Evolutionary conservation across 768 basidiomycete species (phyloP).

Genomic region (Termitomyces bulborhizus): DNA sequence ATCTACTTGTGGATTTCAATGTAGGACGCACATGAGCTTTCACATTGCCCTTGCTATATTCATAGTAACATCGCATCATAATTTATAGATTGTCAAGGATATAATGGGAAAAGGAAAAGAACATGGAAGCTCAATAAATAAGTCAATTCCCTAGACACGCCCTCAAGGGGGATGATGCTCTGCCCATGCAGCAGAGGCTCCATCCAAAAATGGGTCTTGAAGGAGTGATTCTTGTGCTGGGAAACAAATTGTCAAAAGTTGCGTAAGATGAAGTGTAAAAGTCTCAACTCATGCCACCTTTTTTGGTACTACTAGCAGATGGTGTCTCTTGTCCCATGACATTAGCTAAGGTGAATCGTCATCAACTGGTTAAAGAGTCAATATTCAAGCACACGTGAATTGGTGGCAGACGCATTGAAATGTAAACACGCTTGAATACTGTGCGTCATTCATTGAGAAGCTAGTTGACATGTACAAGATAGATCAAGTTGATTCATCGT

Average conservation of each 20-base stretch:
- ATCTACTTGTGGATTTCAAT: too few species aligned
- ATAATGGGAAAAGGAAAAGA: too few species aligned
- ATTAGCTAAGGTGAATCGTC: not conserved
- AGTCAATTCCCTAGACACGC: not conserved
- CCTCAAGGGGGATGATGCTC: not conserved
- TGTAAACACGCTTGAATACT: not conserved
- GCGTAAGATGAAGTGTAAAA: not conserved
- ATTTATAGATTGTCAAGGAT: too few species aligned
- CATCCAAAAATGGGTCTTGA: not conserved
- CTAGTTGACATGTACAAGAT: not conserved
- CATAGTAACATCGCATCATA: too few species aligned
- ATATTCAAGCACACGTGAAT: not conserved
- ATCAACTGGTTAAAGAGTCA: not conserved
- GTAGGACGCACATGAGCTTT: too few species aligned
- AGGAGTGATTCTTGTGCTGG: not conserved
- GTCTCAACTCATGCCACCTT: not conserved
- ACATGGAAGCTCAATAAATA: too few species aligned
- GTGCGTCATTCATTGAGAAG: not conserved
- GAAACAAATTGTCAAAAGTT: not conserved
- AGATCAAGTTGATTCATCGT: not conserved
- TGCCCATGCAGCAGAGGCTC: not conserved
- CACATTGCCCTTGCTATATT: too few species aligned
- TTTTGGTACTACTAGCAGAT: not conserved
- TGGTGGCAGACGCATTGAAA: not conserved
- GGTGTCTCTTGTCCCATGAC: not conserved